Conservation (phyloP, 148 eudicot species). For the Bassia scoparia region DNA sequence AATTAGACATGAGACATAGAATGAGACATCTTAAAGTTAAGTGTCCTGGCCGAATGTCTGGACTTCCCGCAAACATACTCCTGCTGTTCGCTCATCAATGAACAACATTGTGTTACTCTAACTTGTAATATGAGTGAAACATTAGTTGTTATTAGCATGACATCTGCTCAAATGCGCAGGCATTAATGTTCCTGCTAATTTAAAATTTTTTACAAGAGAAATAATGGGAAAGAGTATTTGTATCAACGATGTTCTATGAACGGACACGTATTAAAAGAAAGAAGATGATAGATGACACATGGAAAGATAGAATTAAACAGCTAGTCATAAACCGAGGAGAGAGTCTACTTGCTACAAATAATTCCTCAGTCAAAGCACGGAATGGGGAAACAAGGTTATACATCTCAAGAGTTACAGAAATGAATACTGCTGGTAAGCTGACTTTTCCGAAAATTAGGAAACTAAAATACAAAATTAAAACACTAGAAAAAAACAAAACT, state of each 20-base stretch:
- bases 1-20: too few relatives aligned
- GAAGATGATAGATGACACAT: not conserved
- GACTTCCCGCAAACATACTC: too few relatives aligned
- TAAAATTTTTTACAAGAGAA: not conserved
- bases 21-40: too few relatives aligned
- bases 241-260: not conserved
- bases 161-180: too few relatives aligned
- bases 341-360: slow-evolving; percentile 31
- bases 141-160: too few relatives aligned
- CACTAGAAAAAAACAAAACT: slow-evolving; percentile 13
- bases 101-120: too few relatives aligned
- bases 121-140: too few relatives aligned
- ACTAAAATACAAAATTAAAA: slow-evolving; percentile 17
- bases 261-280: not conserved
- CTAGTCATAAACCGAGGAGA: slow-evolving; percentile 28
- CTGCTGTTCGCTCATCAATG: too few relatives aligned
- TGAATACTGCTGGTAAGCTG: slow-evolving; percentile 24
- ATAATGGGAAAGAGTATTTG: too few relatives aligned
- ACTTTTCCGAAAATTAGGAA: slow-evolving; percentile 22
- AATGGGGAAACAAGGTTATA: slow-evolving; percentile 12
- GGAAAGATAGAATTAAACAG: slow-evolving; percentile 13
- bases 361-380: slow-evolving; percentile 15
- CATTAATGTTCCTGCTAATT: not conserved
- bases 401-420: slow-evolving; percentile 23
- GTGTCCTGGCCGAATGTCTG: too few relatives aligned